Base-by-base conservation (phyloP, 345 rosid genomes). In the Euphorbia pulcherrima region DNA sequence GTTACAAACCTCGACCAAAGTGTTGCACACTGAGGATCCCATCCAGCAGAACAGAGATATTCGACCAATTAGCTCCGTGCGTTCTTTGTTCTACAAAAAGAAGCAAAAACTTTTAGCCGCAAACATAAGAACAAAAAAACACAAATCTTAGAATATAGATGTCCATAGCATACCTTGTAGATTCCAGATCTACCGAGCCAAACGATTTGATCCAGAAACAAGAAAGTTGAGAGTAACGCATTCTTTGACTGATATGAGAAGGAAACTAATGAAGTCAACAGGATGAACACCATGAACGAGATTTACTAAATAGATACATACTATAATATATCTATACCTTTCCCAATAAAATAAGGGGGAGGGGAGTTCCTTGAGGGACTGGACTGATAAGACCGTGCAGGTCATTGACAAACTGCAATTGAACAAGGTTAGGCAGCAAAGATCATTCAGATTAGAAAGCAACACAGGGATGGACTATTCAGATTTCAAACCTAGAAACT, bases 141-240 rank as follows among this genome's bases (percentile, higher is more conserved):
- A 14, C 16, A 60, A 35, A 60, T 35, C 47, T 21, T 1, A 47
- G 44, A 68, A 59, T 65, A 46, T 54, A 20, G 13, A 41, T 10
- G 8, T 30, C 29, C 12, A 50, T 23, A 9, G 50, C 79, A 58
- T 64, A 88, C 99, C 99, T 95, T 90, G 72, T 90, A 89, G 69
- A 95, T 86, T 64, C 97, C 99, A 47, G 89, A 60, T 87, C 97
- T 85, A 70, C 97, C 86, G 61, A 95, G 97, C 97, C 97, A 92
- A 67, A 90, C 92, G 41, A 95, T 68, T 92, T 95, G 99, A 85
- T 95, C 97, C 65, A 95, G 94, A 75, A 95, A 95, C 73, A 90
- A 82, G 89, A 90, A 95, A 64, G 92, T 85, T 41, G 94, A 95
- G 80, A 90, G 51, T 40, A 92, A 68, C 0, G 98, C 99, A 85